phyloP scores from a whole-genome alignment of 164 flowering plant genomes.

The Platanus orientalis region DNA sequence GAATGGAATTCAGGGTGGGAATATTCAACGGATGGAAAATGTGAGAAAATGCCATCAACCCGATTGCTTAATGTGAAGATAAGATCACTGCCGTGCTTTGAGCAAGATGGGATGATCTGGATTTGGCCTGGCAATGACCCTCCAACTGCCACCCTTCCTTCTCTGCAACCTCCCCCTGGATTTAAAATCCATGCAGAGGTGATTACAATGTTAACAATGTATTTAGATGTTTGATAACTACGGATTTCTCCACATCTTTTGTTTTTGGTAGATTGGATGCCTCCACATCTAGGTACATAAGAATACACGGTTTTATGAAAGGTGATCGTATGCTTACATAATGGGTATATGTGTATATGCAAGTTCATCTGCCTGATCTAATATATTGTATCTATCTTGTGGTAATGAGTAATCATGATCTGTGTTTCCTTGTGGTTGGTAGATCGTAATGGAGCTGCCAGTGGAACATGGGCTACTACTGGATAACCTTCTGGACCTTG shows the following conservation, averaged over 20 bases:
- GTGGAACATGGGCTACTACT: slow-evolving; percentile 94
- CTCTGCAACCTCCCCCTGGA: slow-evolving; percentile 82
- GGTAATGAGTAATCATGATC: background rate
- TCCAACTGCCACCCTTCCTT: slow-evolving; percentile 73
- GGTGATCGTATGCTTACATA: no score
- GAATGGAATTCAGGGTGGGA: slow-evolving; percentile 75
- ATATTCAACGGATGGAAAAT: slow-evolving; percentile 90
- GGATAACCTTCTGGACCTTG: slow-evolving; percentile 95
- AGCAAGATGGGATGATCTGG: slow-evolving; percentile 97
- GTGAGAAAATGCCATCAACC: slow-evolving; percentile 99
- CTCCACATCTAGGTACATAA: no score
- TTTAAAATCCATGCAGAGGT: slow-evolving; percentile 93
- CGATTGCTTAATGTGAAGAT: slow-evolving; percentile 56
- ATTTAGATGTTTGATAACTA: no score
- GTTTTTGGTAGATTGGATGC: no score
- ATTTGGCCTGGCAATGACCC: slow-evolving; percentile 94
- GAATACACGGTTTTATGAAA: no score
- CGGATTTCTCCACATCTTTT: no score
- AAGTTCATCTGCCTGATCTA: no score
- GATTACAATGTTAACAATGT: background rate
- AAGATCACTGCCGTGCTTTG: slow-evolving; percentile 79
- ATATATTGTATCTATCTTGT: background rate
- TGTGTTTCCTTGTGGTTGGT: slow-evolving; percentile 12
- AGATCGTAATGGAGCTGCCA: slow-evolving; percentile 95
- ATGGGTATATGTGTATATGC: no score